Base-by-base conservation (phyloP, 202 grass and related monocot species). In the Saccharum hybrid region DNA sequence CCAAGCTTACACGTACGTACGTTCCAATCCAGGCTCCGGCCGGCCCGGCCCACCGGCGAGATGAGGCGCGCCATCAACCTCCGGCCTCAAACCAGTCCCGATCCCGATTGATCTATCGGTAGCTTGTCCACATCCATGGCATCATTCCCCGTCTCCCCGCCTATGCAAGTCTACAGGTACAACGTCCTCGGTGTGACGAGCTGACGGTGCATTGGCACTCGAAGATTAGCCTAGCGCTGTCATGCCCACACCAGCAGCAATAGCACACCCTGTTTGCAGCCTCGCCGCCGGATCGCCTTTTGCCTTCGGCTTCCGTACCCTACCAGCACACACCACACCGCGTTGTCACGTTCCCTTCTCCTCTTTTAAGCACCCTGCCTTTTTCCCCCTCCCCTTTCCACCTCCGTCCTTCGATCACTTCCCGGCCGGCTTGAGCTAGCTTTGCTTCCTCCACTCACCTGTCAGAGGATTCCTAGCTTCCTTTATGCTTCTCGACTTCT, bases 211-310 rank as follows among this genome's bases (percentile, higher is more conserved):
- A 54, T 8, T 19, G 51, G 56, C 56, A n/a, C n/a, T 10, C 18
- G 3, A 60, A 60, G 54, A 57, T 57, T 54, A 28, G n/a, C 19
- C 14, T 16, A 72, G 70, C 33, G 18, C 45, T 19, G 70, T 10
- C 52, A 4, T 18, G 34, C 40, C 57, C 21, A 67, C 21, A 66
- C 57, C 15, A 19, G 5, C 71, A 66, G 21, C 4, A 43, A 43
- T 10, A 45, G 59, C 71, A 33, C 33, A 33, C 33, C 33, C 33
- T 33, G 33, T 33, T 33, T 33, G 33, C 33, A 3, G 33, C 2
- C 33, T 33, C 33, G 33, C 33, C 33, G 33, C 33, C 64, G 74
- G 60, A 88, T 84, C 59, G 76, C 81, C 76, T 90, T 85, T 83
- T 57, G 66, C 37, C 56, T 28, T 46, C 21, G 66, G 59, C 65